Conservation (phyloP, 192 early-diverging fungal genomes). For the Podila epigama region DNA sequence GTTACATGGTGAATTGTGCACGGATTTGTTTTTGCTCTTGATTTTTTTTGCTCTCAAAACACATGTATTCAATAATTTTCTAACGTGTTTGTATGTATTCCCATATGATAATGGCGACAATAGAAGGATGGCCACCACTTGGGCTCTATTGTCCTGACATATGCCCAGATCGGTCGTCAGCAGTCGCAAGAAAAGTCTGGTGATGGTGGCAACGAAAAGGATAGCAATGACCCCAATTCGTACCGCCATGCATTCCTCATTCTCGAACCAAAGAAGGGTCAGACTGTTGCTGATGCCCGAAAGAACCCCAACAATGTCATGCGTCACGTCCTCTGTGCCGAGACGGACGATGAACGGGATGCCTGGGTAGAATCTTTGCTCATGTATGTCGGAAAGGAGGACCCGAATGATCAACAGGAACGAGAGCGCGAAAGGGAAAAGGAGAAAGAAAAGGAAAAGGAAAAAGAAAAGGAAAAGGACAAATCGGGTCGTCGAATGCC, state of each 20-base stretch:
- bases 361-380: constrained; percentile 85
- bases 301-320: constrained; percentile 40
- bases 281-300: constrained; percentile 35
- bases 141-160: constrained; percentile 78
- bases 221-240: constrained; percentile 62
- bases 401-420: not conserved
- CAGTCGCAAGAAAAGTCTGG: constrained; percentile 42
- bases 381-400: constrained; percentile 51
- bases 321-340: constrained; percentile 87
- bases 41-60: constrained; percentile 20
- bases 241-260: constrained; percentile 91
- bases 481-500: constrained; percentile 13
- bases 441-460: constrained; percentile 11
- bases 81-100: not conserved
- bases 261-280: constrained; percentile 79
- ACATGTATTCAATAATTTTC: too few relatives aligned
- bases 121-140: constrained; percentile 76
- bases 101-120: not conserved
- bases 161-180: constrained; percentile 74
- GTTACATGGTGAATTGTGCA: not conserved
- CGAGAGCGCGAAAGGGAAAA: constrained; percentile 4
- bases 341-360: constrained; percentile 89
- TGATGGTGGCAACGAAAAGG: constrained; percentile 13
- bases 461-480: constrained; percentile 1
- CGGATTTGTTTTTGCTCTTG: not conserved